These are phyloP conservation scores for Neofusicoccum umdonicola DNA, from an alignment of 2,329 filamentous ascomycete species.

Conservation along the genomic window DNA sequence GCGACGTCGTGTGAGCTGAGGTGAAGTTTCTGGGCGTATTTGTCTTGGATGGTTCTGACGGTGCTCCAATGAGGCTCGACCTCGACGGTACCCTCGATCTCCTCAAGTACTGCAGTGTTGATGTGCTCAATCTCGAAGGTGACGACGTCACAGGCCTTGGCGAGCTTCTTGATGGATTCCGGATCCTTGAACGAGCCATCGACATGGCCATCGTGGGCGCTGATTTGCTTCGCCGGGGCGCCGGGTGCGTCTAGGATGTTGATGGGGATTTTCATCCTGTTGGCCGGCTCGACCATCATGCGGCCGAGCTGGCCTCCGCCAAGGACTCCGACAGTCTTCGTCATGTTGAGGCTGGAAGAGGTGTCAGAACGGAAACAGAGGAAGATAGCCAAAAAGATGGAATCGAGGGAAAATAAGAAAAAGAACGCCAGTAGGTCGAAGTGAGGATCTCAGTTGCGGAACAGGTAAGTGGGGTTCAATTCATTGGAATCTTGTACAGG, in stretches of 20 bases:
- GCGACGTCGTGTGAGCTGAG: constrained; percentile 66
- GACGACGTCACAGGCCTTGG: constrained; percentile 71
- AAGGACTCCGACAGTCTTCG: constrained; percentile 37
- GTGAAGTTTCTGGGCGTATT: constrained; percentile 85
- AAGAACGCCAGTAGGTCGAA: too few relatives aligned
- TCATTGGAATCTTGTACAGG: too few relatives aligned
- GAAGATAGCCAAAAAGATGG: neutral
- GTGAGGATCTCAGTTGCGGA: too few relatives aligned
- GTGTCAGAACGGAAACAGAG: neutral
- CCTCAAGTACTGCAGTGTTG: constrained; percentile 83
- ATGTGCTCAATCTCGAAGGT: constrained; percentile 97
- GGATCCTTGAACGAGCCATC: constrained; percentile 85
- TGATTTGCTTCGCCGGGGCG: constrained; percentile 83
- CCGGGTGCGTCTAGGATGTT: constrained; percentile 75
- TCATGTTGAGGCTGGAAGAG: constrained; percentile 4
- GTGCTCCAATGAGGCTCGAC: constrained; percentile 81
- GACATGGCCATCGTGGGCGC: constrained; percentile 70
- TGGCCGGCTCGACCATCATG: constrained; percentile 90
- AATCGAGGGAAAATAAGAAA: neutral
- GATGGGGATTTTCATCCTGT: constrained; percentile 72
- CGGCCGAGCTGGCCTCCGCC: constrained; percentile 67
- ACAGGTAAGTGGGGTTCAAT: too few relatives aligned
- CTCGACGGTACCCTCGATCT: constrained; percentile 67
- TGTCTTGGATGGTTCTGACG: constrained; percentile 87
- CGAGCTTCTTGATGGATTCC: constrained; percentile 75